phyloP scores from a whole-genome alignment of 345 rosid species.

The Streptanthus diversifolius region DNA sequence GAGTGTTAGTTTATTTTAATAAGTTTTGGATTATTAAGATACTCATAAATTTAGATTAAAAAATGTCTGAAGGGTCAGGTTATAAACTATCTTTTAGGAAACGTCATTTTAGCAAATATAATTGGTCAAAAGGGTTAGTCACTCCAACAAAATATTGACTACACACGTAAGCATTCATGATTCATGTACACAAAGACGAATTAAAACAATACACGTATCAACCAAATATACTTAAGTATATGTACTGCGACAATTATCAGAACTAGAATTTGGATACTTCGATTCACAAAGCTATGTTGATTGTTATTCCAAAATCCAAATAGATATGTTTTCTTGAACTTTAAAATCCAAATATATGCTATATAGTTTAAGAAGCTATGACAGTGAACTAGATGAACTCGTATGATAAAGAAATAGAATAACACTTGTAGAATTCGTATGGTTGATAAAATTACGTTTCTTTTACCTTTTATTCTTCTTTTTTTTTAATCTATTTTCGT shows the following conservation, averaged over 20 bases:
- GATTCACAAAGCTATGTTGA: neutral
- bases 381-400: neutral
- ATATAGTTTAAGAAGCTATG: neutral
- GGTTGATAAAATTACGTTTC: neutral
- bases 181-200: conserved; percentile 2
- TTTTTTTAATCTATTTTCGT: neutral
- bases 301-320: neutral
- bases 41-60: neutral
- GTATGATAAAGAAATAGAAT: too few relatives aligned
- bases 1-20: neutral
- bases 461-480: neutral
- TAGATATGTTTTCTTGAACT: neutral
- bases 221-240: neutral
- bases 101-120: too few relatives aligned
- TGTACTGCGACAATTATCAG: neutral
- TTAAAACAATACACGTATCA: neutral
- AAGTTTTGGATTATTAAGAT: neutral
- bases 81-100: too few relatives aligned
- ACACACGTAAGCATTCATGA: neutral
- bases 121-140: too few relatives aligned
- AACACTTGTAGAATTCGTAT: neutral
- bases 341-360: neutral
- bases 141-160: neutral
- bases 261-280: neutral
- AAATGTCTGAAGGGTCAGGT: too few relatives aligned